Conservation (phyloP, 2,329 filamentous ascomycete species). For the Paecilomyces fulvus region DNA sequence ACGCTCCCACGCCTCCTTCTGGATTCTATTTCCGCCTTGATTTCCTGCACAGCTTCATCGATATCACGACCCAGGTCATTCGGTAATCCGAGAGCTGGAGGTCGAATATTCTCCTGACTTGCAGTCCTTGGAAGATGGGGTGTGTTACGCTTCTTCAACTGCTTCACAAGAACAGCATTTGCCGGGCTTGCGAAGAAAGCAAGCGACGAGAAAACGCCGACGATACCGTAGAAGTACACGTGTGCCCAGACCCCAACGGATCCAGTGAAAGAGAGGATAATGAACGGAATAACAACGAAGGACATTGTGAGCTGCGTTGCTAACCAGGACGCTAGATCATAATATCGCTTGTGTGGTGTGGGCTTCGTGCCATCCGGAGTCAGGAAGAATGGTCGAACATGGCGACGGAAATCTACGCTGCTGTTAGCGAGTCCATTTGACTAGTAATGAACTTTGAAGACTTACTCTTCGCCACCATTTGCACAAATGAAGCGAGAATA, state of each 20-base stretch:
- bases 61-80: conserved; percentile 67
- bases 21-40: conserved; percentile 63
- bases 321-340: conserved; percentile 69
- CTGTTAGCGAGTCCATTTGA: conserved; percentile 9
- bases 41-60: conserved; percentile 67
- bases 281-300: conserved; percentile 76
- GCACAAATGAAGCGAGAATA: conserved; percentile 78
- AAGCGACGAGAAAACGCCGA: conserved; percentile 57
- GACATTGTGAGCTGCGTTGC: conserved; percentile 74
- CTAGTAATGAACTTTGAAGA: conserved; percentile 12
- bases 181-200: conserved; percentile 73
- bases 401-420: conserved; percentile 68
- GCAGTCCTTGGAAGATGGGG: conserved; percentile 35
- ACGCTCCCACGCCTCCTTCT: conserved; percentile 40
- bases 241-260: conserved; percentile 71
- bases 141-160: conserved; percentile 49
- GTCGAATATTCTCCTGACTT: conserved; percentile 52
- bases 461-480: conserved; percentile 90
- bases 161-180: conserved; percentile 51
- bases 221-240: conserved; percentile 79
- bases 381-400: conserved; percentile 87
- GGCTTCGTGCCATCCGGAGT: conserved; percentile 63
- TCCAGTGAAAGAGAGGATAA: conserved; percentile 64
- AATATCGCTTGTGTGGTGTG: conserved; percentile 68
- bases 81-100: conserved; percentile 68